A percentile compares a stretch with the other conserved stretches of the same genome.
Evolutionary conservation across 345 rosid species (phyloP).

Genomic region (Gynandropsis gynandra): DNA sequence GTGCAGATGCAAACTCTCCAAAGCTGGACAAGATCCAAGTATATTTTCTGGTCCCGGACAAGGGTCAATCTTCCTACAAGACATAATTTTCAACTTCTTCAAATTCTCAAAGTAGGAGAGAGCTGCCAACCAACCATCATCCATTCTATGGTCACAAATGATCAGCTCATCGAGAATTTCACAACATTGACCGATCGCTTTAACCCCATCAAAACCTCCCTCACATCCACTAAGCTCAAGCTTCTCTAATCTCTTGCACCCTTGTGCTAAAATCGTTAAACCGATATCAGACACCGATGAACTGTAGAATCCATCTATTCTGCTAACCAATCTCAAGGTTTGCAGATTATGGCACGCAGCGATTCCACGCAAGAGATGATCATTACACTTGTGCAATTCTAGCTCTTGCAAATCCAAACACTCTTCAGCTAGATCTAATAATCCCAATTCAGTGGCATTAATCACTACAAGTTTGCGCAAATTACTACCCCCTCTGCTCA

Average conservation of each 20-base stretch:
- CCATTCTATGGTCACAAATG: slow-evolving; percentile 76
- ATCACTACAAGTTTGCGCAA: slow-evolving; percentile 55
- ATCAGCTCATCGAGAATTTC: slow-evolving; percentile 75
- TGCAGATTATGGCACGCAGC: slow-evolving; percentile 74
- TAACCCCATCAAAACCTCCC: slow-evolving; percentile 92
- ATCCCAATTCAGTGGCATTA: slow-evolving; percentile 67
- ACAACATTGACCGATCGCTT: slow-evolving; percentile 95
- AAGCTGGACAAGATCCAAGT: slow-evolving; percentile 63
- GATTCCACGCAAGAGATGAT: slow-evolving; percentile 65
- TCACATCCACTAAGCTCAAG: slow-evolving; percentile 89
- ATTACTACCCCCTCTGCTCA: slow-evolving; percentile 61
- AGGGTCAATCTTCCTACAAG: slow-evolving; percentile 58
- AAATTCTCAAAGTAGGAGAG: slow-evolving; percentile 63
- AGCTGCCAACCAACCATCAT: slow-evolving; percentile 90
- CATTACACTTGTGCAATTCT: slow-evolving; percentile 68
- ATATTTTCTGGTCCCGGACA: slow-evolving; percentile 62
- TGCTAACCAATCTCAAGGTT: slow-evolving; percentile 57
- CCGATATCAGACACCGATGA: slow-evolving; percentile 82
- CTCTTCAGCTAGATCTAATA: slow-evolving; percentile 50
- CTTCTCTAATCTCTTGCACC: slow-evolving; percentile 78
- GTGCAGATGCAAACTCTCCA: slow-evolving; percentile 66
- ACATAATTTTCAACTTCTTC: slow-evolving; percentile 61
- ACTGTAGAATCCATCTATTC: slow-evolving; percentile 53
- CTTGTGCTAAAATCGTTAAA: slow-evolving; percentile 86
- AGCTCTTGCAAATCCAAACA: slow-evolving; percentile 66